Base-by-base conservation (phyloP, 345 rosid genomes). In the Gossypium turneri region DNA sequence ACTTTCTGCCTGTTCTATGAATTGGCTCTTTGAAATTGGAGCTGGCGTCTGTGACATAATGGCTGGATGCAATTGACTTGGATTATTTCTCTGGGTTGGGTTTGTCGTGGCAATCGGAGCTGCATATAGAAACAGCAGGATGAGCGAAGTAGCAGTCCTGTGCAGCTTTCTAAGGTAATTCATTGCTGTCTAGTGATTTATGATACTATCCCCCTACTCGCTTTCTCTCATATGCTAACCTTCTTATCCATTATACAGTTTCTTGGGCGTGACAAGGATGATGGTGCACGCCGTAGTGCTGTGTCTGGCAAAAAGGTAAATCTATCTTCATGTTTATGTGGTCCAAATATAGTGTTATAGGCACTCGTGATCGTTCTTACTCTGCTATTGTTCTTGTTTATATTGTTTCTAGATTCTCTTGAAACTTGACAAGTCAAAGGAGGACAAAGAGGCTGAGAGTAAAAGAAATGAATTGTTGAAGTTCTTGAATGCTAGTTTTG, bases 271-370 rank as follows among this genome's bases (percentile, higher is more conserved):
- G 90, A 84, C 79, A 89, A 90, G 75, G 98, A 81, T 48, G 91
- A 89, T 76, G 90, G 92, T 72, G 94, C 84, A 43, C 97, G 94
- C 38, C 91, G 98, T 59, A 95, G 99, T 80, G 97, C 97, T 72
- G 97, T 95, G 66, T 95, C 99, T 60, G 99, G 99, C 24, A 93
- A 93, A 85, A 95, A 93, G 87, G 99, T 89, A 13, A 80, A 85
- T 53, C 20, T 25, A 9, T 8, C 75, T 63, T 43, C n/a, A 34
- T 16, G 62, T 53, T 69, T 38, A 16, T 48, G 48, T 67, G 27
- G 12, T 25, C 12, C 41, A 67, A 67, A 45, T 3, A 12, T 25
- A 12, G 4, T 45, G 41, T 13, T 2, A 70, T 70, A 51, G 44
- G 20, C 34, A 73, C 70, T 16, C 19, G 17, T 52, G 12, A 25